A percentile compares a stretch with the other conserved stretches of the same genome.
phyloP scores from a whole-genome alignment of 2,329 filamentous ascomycete genomes.

The Colletotrichum sp. region DNA sequence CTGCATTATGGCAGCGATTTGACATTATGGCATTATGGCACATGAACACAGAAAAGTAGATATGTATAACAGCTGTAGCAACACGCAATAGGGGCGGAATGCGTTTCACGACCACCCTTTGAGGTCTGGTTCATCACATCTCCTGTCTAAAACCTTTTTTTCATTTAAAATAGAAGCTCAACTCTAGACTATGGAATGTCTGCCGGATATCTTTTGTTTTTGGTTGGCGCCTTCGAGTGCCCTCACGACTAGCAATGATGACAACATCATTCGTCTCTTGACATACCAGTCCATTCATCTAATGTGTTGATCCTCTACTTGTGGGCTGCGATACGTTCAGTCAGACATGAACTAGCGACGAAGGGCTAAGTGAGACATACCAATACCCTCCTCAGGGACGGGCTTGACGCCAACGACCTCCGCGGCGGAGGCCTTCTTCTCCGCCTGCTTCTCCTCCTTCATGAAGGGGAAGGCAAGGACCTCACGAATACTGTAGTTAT shows the following conservation, averaged over 20 bases:
- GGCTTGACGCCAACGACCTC: constrained; percentile 68
- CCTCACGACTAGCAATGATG: not conserved
- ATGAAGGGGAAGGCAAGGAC: constrained; percentile 97
- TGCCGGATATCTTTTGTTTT: constrained; percentile 10
- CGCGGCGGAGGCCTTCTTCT: constrained; percentile 61
- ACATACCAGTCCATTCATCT: not conserved
- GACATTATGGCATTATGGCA: constrained; percentile 2
- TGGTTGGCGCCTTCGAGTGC: not conserved
- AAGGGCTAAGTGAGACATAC: constrained; percentile 1
- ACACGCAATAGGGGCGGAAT: not conserved
- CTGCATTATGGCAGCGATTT: constrained; percentile 9
- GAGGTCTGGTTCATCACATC: not conserved
- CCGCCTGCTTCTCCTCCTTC: constrained; percentile 74
- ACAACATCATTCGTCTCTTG: constrained; percentile 6
- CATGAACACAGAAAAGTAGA: not conserved
- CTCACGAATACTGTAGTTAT: constrained; percentile 93
- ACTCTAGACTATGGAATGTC: constrained; percentile 22
- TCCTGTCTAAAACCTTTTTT: not conserved
- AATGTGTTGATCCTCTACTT: constrained; percentile 11
- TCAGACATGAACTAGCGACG: not conserved
- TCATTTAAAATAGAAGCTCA: constrained; percentile 7
- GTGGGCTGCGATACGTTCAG: constrained; percentile 9
- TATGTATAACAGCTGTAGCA: constrained; percentile 14
- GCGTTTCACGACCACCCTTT: not conserved
- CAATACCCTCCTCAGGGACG: constrained; percentile 63